phyloP scores from a whole-genome alignment of 495 filamentous ascomycete genomes.

The Penicillium alfredii region DNA sequence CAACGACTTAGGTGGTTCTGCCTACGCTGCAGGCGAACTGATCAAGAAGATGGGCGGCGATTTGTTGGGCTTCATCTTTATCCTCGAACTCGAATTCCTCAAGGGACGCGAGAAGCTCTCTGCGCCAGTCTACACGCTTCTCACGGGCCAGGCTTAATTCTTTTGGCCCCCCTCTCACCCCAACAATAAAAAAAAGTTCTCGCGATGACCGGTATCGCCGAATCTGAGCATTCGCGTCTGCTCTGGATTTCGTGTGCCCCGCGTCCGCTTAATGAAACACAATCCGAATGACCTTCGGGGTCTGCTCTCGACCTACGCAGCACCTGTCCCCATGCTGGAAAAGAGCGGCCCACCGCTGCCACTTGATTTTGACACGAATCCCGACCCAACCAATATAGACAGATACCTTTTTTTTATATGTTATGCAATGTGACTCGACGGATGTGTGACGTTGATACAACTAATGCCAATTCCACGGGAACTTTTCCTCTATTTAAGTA shows the following conservation, averaged over 20 bases:
- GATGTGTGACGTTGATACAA: no score
- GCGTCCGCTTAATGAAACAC: conserved; percentile 1
- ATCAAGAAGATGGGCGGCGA: conserved; percentile 80
- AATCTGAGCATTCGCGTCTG: no score
- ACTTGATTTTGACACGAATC: no score
- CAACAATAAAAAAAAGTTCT: no score
- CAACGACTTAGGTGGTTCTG: conserved; percentile 68
- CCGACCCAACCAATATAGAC: conserved; percentile 21
- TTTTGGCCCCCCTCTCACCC: no score
- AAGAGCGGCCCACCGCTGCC: conserved; percentile 1
- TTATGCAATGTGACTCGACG: neutral
- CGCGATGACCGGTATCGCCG: conserved; percentile 5
- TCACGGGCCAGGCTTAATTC: conserved; percentile 51
- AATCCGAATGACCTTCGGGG: conserved; percentile 1
- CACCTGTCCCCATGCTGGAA: conserved; percentile 3
- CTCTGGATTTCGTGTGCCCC: no score
- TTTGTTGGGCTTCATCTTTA: conserved; percentile 84
- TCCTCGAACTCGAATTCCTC: conserved; percentile 93
- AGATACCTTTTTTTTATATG: conserved; percentile 5
- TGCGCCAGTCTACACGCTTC: conserved; percentile 78
- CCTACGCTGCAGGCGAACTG: conserved; percentile 77
- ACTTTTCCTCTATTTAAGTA: no score
- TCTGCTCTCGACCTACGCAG: conserved; percentile 6
- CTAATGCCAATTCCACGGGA: neutral
- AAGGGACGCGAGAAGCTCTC: conserved; percentile 85